Percentiles rank a stretch among this genome's conserved stretches.
phyloP scores from a whole-genome alignment of 2,329 filamentous ascomycete species.

The Thelonectria olida region DNA sequence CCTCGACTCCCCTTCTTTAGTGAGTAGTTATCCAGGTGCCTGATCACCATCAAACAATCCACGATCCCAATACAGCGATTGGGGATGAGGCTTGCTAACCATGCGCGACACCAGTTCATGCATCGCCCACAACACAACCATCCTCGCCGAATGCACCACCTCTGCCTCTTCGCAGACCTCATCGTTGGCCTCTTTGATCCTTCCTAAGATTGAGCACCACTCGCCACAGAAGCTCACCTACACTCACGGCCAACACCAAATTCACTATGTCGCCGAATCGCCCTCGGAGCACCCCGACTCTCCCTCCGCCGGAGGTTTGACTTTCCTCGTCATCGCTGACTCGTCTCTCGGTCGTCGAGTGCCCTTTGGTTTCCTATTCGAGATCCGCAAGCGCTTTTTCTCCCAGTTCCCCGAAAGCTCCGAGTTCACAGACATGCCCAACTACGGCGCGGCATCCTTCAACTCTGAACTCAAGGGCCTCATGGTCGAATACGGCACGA shows the following conservation, averaged over 20 bases:
- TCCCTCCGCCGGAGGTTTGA: slow-evolving; percentile 80
- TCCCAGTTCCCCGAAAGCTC: slow-evolving; percentile 71
- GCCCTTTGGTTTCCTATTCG: slow-evolving; percentile 90
- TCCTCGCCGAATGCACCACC: slow-evolving; percentile 91
- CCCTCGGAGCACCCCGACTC: slow-evolving; percentile 69
- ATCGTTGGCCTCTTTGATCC: slow-evolving; percentile 89
- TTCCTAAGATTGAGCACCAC: slow-evolving; percentile 90
- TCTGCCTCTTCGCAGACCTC: slow-evolving; percentile 85
- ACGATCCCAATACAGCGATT: not conserved
- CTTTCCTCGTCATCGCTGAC: slow-evolving; percentile 90
- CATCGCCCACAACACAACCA: slow-evolving; percentile 92
- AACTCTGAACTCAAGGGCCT: slow-evolving; percentile 80
- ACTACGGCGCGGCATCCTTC: slow-evolving; percentile 91
- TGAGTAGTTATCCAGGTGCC: slow-evolving; percentile 53
- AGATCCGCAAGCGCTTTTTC: slow-evolving; percentile 90
- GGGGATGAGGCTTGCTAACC: not conserved
- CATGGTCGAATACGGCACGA: slow-evolving; percentile 87
- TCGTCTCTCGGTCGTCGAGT: slow-evolving; percentile 84
- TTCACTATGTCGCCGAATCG: slow-evolving; percentile 93
- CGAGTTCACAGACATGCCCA: slow-evolving; percentile 80
- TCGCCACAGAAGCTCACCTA: slow-evolving; percentile 90
- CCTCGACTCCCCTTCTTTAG: slow-evolving; percentile 77
- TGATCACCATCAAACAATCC: not conserved
- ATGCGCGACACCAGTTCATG: slow-evolving; percentile 71
- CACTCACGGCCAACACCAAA: slow-evolving; percentile 89